Base-by-base conservation (phyloP, 768 basidiomycete genomes). In the Lyophyllum atratum region DNA sequence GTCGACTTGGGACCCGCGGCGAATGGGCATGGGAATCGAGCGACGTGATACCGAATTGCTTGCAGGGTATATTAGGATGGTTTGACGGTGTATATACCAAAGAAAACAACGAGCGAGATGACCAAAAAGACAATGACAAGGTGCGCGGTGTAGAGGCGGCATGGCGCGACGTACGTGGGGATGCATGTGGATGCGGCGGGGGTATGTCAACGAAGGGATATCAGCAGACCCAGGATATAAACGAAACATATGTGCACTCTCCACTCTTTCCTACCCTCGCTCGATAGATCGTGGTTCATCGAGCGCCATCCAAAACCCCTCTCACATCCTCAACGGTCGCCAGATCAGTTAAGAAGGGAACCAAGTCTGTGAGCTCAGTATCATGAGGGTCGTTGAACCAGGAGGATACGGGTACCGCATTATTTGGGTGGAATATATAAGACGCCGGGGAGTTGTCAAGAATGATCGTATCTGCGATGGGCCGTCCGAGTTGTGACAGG, bases 331-430 rank as follows among this genome's bases (percentile, higher is more conserved):
- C 88, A 31, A 95, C 93, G 24, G 81, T 78, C 31, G 77, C 83
- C 33, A 99, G 81, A 73, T 99, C 97, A 33, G 91, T 77, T 60
- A 99, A 82, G 83, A 99, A 98, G 26, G 95, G 93, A 54, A 95
- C 87, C 50, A 98, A 78, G 73, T 98, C 96, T 39, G 93, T 97
- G 61, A 99, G 82, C 71, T 98, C 96, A 46, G 95, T 96, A 70
- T 98, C 96, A 66, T 98, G 96, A 10, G 95, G 95, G 74, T 95
- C 95, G 72, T 98, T 98, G 79, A 99, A 99, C 97, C 97, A 99
- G 55, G 93, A 95, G 42, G 96, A 98, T 59, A 99, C 95, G 12
- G 97, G 97, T 4, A 98, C 96, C 37, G 97, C 97, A 70, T 98
- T 98, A 77, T 97, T 95, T 15, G 95, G 95, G 69, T 99, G 96